Percentiles rank a stretch among this genome's conserved stretches.
Evolutionary conservation across 75 land plant species (phyloP).

Genomic region (Cunninghamia lanceolata): DNA sequence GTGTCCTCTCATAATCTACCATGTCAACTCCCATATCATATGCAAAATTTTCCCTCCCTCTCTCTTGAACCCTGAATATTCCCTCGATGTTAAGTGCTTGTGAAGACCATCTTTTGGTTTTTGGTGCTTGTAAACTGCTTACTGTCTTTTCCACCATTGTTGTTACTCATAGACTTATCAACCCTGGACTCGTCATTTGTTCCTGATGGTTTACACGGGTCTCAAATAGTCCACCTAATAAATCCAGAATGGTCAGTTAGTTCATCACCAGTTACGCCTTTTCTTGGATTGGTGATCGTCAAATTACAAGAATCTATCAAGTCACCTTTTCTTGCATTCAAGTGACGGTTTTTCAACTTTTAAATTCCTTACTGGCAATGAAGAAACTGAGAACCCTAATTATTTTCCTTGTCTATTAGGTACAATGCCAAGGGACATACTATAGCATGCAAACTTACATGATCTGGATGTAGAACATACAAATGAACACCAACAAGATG

Average conservation of each 20-base stretch:
- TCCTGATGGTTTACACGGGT: neutral
- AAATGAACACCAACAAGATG: neutral
- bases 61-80: too few species aligned
- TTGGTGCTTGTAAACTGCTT: too few species aligned
- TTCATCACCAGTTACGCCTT: neutral
- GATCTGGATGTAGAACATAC: neutral
- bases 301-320: neutral
- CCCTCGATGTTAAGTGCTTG: too few species aligned
- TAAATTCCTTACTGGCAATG: neutral
- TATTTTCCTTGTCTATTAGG: neutral
- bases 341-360: neutral
- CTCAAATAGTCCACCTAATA: neutral
- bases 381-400: constrained; percentile 3
- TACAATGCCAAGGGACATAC: neutral
- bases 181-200: neutral
- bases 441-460: neutral
- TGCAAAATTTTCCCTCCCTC: too few species aligned
- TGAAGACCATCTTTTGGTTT: too few species aligned
- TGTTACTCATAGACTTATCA: too few species aligned
- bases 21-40: too few species aligned
- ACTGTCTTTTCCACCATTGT: too few species aligned
- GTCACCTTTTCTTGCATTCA: neutral
- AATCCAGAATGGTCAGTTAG: neutral
- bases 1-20: too few species aligned
- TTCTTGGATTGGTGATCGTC: neutral